A percentile compares a stretch with the other conserved stretches of the same genome.
Conservation (phyloP, 148 eudicot species). For the Hydrangea macrophylla region DNA sequence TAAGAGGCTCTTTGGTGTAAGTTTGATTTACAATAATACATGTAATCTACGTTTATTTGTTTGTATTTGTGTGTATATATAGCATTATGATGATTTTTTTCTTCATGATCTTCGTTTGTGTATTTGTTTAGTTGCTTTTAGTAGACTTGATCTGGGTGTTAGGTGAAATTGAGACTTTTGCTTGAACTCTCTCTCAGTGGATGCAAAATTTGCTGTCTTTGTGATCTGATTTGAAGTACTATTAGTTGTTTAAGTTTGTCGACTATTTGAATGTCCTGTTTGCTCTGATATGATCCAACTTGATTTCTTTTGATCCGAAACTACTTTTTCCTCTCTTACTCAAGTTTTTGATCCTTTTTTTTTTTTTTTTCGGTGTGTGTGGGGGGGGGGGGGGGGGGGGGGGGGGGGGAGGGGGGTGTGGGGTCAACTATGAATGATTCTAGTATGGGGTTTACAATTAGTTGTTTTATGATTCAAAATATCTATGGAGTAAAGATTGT, state of each 20-base stretch:
- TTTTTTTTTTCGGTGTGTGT: too few relatives aligned
- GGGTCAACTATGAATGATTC: too few relatives aligned
- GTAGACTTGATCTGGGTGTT: not conserved
- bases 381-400: too few relatives aligned
- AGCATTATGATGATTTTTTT: not conserved
- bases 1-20: conserved; percentile 21
- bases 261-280: not conserved
- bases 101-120: not conserved
- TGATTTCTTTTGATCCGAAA: too few relatives aligned
- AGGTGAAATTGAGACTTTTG: not conserved
- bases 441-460: too few relatives aligned
- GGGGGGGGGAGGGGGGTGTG: too few relatives aligned
- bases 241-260: not conserved
- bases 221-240: not conserved
- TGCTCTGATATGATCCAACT: not conserved
- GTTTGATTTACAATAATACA: conserved; percentile 3
- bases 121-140: not conserved
- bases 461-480: too few relatives aligned
- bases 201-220: not conserved
- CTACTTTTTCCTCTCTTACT: too few relatives aligned
- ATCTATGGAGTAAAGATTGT: too few relatives aligned
- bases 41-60: too few relatives aligned
- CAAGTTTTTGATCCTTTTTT: too few relatives aligned
- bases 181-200: not conserved
- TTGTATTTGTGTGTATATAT: not conserved